Evolutionary conservation across 768 basidiomycete species (phyloP).

Genomic region (Tricholoma matsutake): DNA sequence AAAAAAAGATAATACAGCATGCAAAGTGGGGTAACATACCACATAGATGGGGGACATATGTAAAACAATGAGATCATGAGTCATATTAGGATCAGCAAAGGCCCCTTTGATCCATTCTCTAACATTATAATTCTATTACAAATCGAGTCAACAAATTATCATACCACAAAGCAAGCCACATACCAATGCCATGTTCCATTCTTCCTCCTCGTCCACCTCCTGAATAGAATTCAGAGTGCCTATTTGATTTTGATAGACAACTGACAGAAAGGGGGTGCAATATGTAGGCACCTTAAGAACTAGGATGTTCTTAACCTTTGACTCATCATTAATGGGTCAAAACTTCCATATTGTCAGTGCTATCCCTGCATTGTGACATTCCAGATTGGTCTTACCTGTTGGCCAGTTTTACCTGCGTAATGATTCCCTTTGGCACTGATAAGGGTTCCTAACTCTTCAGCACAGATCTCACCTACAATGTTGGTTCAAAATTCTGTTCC

Average conservation of each 20-base stretch:
- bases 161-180: no score
- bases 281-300: slow-evolving; percentile 6
- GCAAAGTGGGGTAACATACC: neutral
- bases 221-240: slow-evolving; percentile 4
- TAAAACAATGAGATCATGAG: neutral
- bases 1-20: no score
- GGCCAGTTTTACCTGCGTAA: slow-evolving; percentile 1
- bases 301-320: slow-evolving; percentile 9
- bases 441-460: no score
- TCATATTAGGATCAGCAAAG: neutral
- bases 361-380: neutral
- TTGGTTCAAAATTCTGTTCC: no score
- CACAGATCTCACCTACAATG: no score
- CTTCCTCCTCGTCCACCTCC: neutral
- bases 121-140: neutral
- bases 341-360: neutral
- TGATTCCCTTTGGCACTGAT: no score
- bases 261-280: neutral
- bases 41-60: neutral
- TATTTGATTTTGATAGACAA: slow-evolving; percentile 11
- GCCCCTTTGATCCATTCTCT: slow-evolving; percentile 1
- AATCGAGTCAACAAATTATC: no score
- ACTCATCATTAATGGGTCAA: neutral
- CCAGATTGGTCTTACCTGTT: slow-evolving; percentile 2
- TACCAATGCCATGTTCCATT: neutral